Percentiles rank a stretch among this genome's conserved stretches.
Evolutionary conservation across 2,329 filamentous ascomycete genomes (phyloP).

Genomic region (Colletotrichum sp.): DNA sequence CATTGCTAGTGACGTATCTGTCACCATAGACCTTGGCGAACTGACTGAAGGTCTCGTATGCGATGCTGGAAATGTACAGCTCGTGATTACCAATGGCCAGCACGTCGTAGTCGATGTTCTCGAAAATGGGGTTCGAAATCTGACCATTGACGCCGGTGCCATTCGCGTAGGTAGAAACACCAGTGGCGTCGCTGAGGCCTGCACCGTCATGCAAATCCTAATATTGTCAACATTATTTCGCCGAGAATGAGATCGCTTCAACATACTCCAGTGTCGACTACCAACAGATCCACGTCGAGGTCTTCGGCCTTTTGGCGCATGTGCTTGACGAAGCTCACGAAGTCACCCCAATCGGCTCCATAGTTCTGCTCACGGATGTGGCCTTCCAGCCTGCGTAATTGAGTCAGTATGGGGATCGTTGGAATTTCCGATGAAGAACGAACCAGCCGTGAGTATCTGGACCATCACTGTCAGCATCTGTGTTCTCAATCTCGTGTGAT

Average conservation of each 20-base stretch:
- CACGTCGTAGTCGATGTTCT: slow-evolving; percentile 46
- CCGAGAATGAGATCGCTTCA: neutral
- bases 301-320: slow-evolving; percentile 64
- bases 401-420: neutral
- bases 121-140: slow-evolving; percentile 52
- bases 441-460: slow-evolving; percentile 1
- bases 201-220: slow-evolving; percentile 69
- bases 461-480: fast-evolving
- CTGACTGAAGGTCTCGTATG: slow-evolving; percentile 64
- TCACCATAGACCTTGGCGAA: slow-evolving; percentile 62
- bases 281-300: slow-evolving; percentile 62
- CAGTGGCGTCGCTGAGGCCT: slow-evolving; percentile 65
- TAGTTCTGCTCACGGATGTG: slow-evolving; percentile 68
- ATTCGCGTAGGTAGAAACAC: slow-evolving; percentile 15
- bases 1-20: slow-evolving; percentile 50
- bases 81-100: slow-evolving; percentile 64
- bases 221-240: slow-evolving; percentile 28
- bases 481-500: slow-evolving; percentile 65
- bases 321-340: slow-evolving; percentile 61
- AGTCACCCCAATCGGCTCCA: slow-evolving; percentile 71
- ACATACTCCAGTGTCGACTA: slow-evolving; percentile 61
- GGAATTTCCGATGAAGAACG: no score
- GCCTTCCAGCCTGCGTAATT: slow-evolving; percentile 53
- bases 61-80: slow-evolving; percentile 65
- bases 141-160: slow-evolving; percentile 51